These are phyloP conservation scores for Perilla frutescens DNA, from an alignment of 257 asterid genomes.

Conservation along the genomic window DNA sequence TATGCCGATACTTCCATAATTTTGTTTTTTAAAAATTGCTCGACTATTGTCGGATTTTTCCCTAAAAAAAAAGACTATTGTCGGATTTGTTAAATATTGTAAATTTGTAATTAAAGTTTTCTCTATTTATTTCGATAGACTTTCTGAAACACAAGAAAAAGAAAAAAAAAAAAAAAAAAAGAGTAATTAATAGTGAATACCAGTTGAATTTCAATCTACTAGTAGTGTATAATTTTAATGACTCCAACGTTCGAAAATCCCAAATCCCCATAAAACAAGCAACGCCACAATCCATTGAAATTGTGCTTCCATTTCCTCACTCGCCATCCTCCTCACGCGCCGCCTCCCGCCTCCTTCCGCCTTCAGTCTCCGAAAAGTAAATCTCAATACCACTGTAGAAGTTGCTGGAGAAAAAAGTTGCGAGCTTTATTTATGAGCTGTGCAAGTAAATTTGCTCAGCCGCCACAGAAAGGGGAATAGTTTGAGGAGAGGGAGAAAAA, in stretches of 20 bases:
- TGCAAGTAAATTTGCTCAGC: slow-evolving; percentile 40
- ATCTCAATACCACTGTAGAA: slow-evolving; percentile 33
- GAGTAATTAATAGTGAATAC: not conserved
- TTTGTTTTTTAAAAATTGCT: not conserved
- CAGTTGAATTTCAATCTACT: slow-evolving; percentile 5
- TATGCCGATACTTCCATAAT: too few relatives aligned
- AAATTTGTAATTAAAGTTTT: too few relatives aligned
- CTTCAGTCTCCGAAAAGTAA: slow-evolving; percentile 28
- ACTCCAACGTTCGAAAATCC: slow-evolving; percentile 42
- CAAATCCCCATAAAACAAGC: slow-evolving; percentile 28
- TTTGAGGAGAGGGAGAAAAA: not conserved
- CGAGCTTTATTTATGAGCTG: slow-evolving; percentile 55
- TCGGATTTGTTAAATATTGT: not conserved
- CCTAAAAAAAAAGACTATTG: not conserved
- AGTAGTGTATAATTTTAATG: not conserved
- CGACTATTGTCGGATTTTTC: not conserved
- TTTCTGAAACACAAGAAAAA: too few relatives aligned
- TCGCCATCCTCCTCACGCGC: slow-evolving; percentile 56
- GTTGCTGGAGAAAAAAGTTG: slow-evolving; percentile 20
- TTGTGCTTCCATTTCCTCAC: slow-evolving; percentile 32
- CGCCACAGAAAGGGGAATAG: slow-evolving; percentile 42
- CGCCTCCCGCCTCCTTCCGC: slow-evolving; percentile 41
- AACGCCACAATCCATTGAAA: slow-evolving; percentile 34
- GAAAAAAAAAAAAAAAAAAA: too few relatives aligned
- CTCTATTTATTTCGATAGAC: too few relatives aligned